These are phyloP conservation scores for Lindgomyces ingoldianus DNA, from an alignment of 495 filamentous ascomycete species.

Conservation along the genomic window DNA sequence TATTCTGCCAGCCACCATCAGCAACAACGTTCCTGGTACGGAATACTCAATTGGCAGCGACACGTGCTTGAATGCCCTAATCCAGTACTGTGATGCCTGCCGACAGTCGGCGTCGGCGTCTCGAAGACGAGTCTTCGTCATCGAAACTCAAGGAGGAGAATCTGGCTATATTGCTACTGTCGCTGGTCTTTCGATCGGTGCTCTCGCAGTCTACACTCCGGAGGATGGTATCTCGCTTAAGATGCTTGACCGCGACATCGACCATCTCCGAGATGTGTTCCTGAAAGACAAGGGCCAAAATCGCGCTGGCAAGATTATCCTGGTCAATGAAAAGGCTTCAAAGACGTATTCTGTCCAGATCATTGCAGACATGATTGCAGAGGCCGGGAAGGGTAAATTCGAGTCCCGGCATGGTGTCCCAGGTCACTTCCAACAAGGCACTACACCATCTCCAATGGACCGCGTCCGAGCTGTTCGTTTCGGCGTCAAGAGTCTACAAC, in stretches of 20 bases:
- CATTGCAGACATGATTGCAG: constrained; percentile 91
- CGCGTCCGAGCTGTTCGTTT: constrained; percentile 88
- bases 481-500: constrained; percentile 86
- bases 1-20: constrained; percentile 92
- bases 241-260: constrained; percentile 89
- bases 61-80: constrained; percentile 95
- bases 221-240: constrained; percentile 94
- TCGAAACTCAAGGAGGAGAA: constrained; percentile 93
- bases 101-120: constrained; percentile 94
- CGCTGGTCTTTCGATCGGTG: constrained; percentile 80
- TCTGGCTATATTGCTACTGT: constrained; percentile 94
- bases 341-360: constrained; percentile 88
- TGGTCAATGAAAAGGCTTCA: constrained; percentile 91
- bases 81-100: constrained; percentile 95
- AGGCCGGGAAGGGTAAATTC: constrained; percentile 88
- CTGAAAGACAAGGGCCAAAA: constrained; percentile 82
- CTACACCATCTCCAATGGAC: constrained; percentile 93
- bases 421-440: constrained; percentile 92
- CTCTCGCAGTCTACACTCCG: constrained; percentile 94
- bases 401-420: constrained; percentile 93
- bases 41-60: constrained; percentile 97
- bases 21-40: constrained; percentile 96
- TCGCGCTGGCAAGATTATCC: constrained; percentile 88
- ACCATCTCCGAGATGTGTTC: constrained; percentile 85
- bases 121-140: constrained; percentile 90